Conservation (phyloP, 345 rosid species). For the Salix exigua region DNA sequence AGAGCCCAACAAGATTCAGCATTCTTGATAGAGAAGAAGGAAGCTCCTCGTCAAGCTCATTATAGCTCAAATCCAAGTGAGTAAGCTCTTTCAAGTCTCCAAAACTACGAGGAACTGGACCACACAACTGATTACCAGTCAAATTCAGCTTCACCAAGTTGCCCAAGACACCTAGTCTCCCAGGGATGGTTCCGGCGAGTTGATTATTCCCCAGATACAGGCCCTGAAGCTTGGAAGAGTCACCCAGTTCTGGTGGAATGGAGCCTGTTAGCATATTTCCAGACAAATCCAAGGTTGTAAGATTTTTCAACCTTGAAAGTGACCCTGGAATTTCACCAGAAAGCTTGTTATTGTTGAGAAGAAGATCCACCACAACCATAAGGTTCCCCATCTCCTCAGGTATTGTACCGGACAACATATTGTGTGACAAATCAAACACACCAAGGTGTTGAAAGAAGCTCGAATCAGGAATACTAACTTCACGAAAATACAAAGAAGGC, state of each 20-base stretch:
- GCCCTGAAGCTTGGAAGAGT: conserved; percentile 72
- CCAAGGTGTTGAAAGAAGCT: conserved; percentile 92
- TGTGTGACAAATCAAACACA: conserved; percentile 40
- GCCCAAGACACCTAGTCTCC: conserved; percentile 51
- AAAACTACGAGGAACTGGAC: conserved; percentile 56
- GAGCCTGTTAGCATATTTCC: conserved; percentile 57
- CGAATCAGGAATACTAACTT: conserved; percentile 56
- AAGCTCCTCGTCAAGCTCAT: conserved; percentile 57
- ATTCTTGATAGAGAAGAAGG: conserved; percentile 57
- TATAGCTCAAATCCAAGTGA: conserved; percentile 73
- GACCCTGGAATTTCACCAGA: conserved; percentile 71
- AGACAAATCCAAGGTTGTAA: conserved; percentile 72
- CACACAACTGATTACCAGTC: conserved; percentile 55
- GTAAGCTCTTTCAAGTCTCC: conserved; percentile 69
- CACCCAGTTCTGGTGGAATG: conserved; percentile 60
- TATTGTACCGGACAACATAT: conserved; percentile 58
- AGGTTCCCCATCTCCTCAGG: conserved; percentile 74
- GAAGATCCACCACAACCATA: conserved; percentile 59
- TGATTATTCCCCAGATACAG: conserved; percentile 66
- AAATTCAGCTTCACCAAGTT: conserved; percentile 78
- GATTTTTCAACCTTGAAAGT: conserved; percentile 56
- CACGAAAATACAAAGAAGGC: conserved; percentile 61
- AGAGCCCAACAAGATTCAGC: conserved; percentile 71
- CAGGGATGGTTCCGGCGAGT: conserved; percentile 66
- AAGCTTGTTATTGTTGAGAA: conserved; percentile 62